Evolutionary conservation across 179 eudicot species (phyloP).

Genomic region (Patellifolia procumbens): DNA sequence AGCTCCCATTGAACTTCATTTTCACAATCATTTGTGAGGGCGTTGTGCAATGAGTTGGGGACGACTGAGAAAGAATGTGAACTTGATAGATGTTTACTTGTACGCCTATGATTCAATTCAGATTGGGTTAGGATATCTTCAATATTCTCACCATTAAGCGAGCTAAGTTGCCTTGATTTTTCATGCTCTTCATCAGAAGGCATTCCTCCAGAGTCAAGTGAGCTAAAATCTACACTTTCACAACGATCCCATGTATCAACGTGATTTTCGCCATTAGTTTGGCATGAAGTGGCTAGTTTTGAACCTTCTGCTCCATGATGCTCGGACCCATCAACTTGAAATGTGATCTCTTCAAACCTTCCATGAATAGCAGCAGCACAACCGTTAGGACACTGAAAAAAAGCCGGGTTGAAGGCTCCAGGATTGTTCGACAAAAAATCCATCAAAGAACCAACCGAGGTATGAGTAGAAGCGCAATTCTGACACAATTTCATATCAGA

Average conservation of each 20-base stretch:
- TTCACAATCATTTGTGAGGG: constrained; percentile 37
- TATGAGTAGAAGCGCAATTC: constrained; percentile 52
- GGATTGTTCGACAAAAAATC: constrained; percentile 36
- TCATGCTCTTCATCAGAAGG: constrained; percentile 39
- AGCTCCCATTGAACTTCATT: constrained; percentile 56
- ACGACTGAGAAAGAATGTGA: constrained; percentile 13
- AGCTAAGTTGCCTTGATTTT: constrained; percentile 26
- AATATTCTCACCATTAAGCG: constrained; percentile 16
- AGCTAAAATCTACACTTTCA: constrained; percentile 49
- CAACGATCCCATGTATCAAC: constrained; percentile 37
- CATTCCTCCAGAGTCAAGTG: constrained; percentile 36
- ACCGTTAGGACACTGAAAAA: constrained; percentile 46
- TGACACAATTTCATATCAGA: constrained; percentile 35
- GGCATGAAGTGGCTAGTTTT: constrained; percentile 14
- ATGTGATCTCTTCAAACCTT: constrained; percentile 80
- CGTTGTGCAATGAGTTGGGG: constrained; percentile 13
- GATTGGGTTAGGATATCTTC: constrained; percentile 1
- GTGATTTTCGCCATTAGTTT: constrained; percentile 21
- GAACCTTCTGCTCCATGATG: constrained; percentile 30
- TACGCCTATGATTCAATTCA: too few species aligned
- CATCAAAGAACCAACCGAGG: constrained; percentile 40
- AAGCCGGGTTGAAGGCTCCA: constrained; percentile 23
- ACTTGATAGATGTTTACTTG: constrained; percentile 16
- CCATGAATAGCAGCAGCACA: constrained; percentile 68
- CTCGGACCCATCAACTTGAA: constrained; percentile 62